phyloP scores from a whole-genome alignment of 2,329 filamentous ascomycete species.

The Claviceps digitariae region DNA sequence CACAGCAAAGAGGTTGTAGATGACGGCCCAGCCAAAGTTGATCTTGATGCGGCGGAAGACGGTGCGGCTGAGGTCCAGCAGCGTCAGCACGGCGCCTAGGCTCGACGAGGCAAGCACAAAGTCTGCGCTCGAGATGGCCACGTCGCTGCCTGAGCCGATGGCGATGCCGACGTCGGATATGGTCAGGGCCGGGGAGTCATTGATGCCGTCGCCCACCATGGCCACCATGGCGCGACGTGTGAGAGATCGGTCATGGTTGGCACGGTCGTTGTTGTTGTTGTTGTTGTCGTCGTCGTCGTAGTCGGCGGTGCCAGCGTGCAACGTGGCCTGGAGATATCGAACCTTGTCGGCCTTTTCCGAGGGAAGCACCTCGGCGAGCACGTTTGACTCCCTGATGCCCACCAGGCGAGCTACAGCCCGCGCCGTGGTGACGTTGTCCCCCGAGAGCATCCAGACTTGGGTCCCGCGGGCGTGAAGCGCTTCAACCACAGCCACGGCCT shows the following conservation, averaged over 20 bases:
- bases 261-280: slow-evolving; percentile 3
- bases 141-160: slow-evolving; percentile 70
- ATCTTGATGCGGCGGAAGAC: slow-evolving; percentile 69
- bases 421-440: slow-evolving; percentile 80
- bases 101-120: slow-evolving; percentile 70
- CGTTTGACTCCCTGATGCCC: slow-evolving; percentile 58
- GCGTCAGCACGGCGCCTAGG: slow-evolving; percentile 55
- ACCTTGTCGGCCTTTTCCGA: slow-evolving; percentile 68
- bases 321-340: slow-evolving; percentile 42
- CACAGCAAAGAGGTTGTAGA: slow-evolving; percentile 69
- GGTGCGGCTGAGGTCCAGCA: slow-evolving; percentile 55
- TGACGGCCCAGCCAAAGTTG: slow-evolving; percentile 75
- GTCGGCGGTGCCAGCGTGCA: slow-evolving; percentile 22
- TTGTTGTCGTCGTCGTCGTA: slow-evolving; percentile 13
- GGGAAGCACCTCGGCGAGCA: slow-evolving; percentile 79
- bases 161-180: slow-evolving; percentile 75
- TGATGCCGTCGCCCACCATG: slow-evolving; percentile 84
- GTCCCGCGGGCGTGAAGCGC: slow-evolving; percentile 52
- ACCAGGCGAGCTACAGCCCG: slow-evolving; percentile 62
- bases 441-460: slow-evolving; percentile 83
- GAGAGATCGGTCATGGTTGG: slow-evolving; percentile 9
- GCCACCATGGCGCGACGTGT: slow-evolving; percentile 44
- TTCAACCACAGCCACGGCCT: slow-evolving; percentile 51
- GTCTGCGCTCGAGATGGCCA: slow-evolving; percentile 66
- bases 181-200: slow-evolving; percentile 71